Evolutionary conservation across 306 rosid species (phyloP).

Genomic region (Cyclanthera cordifolia): DNA sequence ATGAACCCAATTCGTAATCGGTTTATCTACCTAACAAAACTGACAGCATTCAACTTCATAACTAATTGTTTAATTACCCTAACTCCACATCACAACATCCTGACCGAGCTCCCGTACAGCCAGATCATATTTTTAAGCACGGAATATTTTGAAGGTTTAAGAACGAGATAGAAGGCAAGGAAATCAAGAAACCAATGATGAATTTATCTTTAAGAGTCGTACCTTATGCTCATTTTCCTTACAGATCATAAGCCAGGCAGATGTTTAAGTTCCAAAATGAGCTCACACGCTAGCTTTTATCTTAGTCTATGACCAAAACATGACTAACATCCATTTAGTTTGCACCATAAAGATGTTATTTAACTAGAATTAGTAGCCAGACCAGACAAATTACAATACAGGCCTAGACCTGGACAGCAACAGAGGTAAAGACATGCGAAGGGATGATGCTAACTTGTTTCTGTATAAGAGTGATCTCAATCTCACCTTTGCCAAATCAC

Average conservation of each 20-base stretch:
- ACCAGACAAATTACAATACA: background rate
- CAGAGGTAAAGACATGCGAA: background rate
- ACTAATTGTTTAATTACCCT: background rate
- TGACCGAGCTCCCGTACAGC: background rate
- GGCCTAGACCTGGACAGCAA: background rate
- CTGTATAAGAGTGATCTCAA: constrained; percentile 12
- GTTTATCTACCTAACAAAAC: background rate
- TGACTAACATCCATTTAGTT: background rate
- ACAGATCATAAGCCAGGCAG: background rate
- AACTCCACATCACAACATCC: background rate
- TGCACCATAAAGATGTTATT: background rate
- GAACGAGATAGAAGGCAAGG: background rate
- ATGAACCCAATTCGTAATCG: background rate
- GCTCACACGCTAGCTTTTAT: background rate
- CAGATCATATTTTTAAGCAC: background rate
- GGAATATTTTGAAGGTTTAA: background rate
- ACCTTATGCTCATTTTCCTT: background rate
- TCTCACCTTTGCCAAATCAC: constrained; percentile 73
- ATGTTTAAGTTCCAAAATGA: background rate
- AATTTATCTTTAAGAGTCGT: background rate
- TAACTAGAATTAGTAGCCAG: background rate
- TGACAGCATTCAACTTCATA: background rate
- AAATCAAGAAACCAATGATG: background rate
- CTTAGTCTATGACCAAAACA: background rate
- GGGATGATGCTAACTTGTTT: background rate